Percentiles rank a stretch among this genome's conserved stretches.
phyloP scores from a whole-genome alignment of 768 basidiomycete species.

The Galerina sulciceps region DNA sequence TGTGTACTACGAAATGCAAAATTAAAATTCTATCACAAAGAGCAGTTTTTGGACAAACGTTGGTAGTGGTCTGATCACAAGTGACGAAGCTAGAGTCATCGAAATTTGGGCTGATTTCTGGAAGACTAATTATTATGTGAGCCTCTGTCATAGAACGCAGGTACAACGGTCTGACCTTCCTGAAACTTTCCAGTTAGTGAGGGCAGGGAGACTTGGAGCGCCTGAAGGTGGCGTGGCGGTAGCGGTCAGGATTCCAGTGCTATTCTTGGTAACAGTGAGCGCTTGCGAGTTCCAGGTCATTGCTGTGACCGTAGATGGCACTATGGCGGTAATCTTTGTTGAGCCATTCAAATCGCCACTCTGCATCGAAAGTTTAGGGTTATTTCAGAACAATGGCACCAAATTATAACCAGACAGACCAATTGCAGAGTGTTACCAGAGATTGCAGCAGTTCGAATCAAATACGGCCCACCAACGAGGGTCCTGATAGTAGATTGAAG shows the following conservation, averaged over 20 bases:
- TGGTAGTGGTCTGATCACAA: conserved; percentile 48
- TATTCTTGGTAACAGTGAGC: conserved; percentile 26
- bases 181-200: conserved; percentile 46
- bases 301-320: conserved; percentile 36
- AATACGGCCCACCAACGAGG: conserved; percentile 56
- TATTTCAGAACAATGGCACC: background rate
- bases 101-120: conserved; percentile 49
- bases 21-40: background rate
- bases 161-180: conserved; percentile 37
- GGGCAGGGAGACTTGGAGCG: conserved; percentile 30
- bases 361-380: conserved; percentile 22
- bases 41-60: conserved; percentile 31
- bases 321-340: conserved; percentile 47
- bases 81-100: conserved; percentile 52
- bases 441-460: conserved; percentile 54
- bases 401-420: conserved; percentile 22
- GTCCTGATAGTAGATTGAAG: conserved; percentile 28
- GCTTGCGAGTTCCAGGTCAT: conserved; percentile 46
- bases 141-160: background rate
- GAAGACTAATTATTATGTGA: conserved; percentile 37
- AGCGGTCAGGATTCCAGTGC: conserved; percentile 4
- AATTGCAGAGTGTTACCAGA: conserved; percentile 36
- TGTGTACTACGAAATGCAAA: conserved; percentile 40
- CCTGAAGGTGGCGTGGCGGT: conserved; percentile 7
- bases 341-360: conserved; percentile 53